A percentile compares a stretch with the other conserved stretches of the same genome.
Evolutionary conservation across 225 moss, liverwort and hornwort species (phyloP).

Genomic region (Neckera pumila): DNA sequence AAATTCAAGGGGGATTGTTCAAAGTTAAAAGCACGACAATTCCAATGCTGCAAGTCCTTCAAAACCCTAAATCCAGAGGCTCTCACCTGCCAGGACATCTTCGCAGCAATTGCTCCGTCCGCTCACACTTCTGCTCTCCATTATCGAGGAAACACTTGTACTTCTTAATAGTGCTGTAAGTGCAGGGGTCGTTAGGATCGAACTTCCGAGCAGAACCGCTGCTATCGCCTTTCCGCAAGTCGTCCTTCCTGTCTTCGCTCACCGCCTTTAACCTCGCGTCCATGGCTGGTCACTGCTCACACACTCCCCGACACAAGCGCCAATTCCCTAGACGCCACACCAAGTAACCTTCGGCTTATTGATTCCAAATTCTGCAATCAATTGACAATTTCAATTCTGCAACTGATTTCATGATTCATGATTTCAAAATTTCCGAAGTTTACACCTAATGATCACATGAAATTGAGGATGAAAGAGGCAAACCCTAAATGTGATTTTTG

Average conservation of each 20-base stretch:
- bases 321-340: neutral
- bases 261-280: neutral
- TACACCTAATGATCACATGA: neutral
- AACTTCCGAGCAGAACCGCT: conserved; percentile 14
- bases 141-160: conserved; percentile 55
- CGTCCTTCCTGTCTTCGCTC: conserved; percentile 10
- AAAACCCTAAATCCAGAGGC: neutral
- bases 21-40: neutral
- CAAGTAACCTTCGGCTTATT: neutral
- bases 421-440: neutral
- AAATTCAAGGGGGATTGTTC: neutral
- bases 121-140: conserved; percentile 50
- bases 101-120: conserved; percentile 51
- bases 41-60: neutral
- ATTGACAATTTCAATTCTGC: neutral
- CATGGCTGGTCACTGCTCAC: neutral
- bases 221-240: neutral
- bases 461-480: neutral
- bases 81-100: conserved; percentile 63
- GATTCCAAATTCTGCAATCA: neutral
- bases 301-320: neutral
- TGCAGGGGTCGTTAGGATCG: conserved; percentile 47
- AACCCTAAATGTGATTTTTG: neutral
- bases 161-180: conserved; percentile 53
- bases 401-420: neutral